A percentile compares a stretch with the other conserved stretches of the same genome.
These are phyloP conservation scores for Blastocystis sp. DNA, from an alignment of 352 stramenopile genomes.

Conservation along the genomic window DNA sequence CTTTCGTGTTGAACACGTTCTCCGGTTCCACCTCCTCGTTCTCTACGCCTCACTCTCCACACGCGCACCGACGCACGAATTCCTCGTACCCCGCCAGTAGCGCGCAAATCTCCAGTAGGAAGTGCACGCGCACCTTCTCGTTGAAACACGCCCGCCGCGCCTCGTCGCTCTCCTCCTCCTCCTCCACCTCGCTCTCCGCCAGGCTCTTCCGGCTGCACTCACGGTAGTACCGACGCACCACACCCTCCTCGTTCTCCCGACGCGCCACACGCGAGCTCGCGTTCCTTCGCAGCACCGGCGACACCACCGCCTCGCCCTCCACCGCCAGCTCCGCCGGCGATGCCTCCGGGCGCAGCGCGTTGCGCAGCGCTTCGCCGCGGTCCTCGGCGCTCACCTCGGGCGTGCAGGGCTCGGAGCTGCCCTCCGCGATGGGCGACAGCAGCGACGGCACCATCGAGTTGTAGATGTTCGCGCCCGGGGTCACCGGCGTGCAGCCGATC, in stretches of 20 bases:
- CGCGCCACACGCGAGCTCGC: not conserved
- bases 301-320: not conserved
- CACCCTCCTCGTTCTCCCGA: slow-evolving; percentile 9
- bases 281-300: not conserved
- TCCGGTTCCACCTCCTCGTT: slow-evolving; percentile 48
- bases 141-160: not conserved
- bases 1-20: slow-evolving; percentile 42
- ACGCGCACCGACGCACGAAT: not conserved
- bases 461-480: slow-evolving; percentile 17
- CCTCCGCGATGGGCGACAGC: not conserved
- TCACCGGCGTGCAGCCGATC: slow-evolving; percentile 19
- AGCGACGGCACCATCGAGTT: not conserved
- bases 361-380: not conserved
- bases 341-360: not conserved
- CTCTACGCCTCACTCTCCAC: not conserved
- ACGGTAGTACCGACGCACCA: slow-evolving; percentile 51
- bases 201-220: slow-evolving; percentile 13
- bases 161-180: slow-evolving; percentile 8
- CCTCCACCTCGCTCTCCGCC: slow-evolving; percentile 1
- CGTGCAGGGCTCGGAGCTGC: not conserved
- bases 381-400: not conserved
- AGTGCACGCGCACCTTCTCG: slow-evolving; percentile 21
- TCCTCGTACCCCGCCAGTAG: slow-evolving; percentile 39
- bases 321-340: slow-evolving; percentile 20
- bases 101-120: slow-evolving; percentile 45